phyloP scores from a whole-genome alignment of 2,329 filamentous ascomycete genomes.

The Paraconiothyrium brasiliense region DNA sequence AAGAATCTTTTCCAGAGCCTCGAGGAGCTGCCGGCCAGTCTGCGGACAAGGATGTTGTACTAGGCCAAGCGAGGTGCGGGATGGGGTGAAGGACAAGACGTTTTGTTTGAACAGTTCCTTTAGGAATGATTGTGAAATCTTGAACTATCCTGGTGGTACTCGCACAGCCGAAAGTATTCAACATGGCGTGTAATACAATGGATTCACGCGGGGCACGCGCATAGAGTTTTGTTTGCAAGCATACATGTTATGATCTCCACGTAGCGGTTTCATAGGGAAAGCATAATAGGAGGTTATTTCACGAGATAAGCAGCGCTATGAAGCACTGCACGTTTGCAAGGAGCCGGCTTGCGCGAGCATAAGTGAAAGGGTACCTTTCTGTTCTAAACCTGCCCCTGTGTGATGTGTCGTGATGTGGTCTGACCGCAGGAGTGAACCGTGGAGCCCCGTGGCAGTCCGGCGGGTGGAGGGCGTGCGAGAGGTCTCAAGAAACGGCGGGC shows the following conservation, averaged over 20 bases:
- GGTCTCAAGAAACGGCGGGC: background rate
- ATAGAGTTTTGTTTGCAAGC: conserved; percentile 12
- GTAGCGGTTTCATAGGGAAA: conserved; percentile 22
- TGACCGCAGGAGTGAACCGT: conserved; percentile 15
- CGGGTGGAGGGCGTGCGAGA: conserved; percentile 13
- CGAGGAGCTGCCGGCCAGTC: conserved; percentile 74
- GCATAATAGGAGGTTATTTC: conserved; percentile 20
- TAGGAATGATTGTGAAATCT: conserved; percentile 7
- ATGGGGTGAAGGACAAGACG: background rate
- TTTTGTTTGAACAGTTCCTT: background rate
- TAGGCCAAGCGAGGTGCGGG: conserved; percentile 29
- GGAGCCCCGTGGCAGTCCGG: conserved; percentile 16
- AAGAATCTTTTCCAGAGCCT: conserved; percentile 85
- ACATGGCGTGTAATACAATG: conserved; percentile 35
- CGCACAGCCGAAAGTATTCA: conserved; percentile 43
- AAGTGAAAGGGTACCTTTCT: conserved; percentile 8
- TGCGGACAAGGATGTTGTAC: conserved; percentile 60
- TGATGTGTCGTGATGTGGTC: background rate
- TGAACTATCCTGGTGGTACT: conserved; percentile 17
- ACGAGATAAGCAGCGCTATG: conserved; percentile 19
- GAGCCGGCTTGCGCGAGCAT: conserved; percentile 14
- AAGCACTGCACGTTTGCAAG: conserved; percentile 25
- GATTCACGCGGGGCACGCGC: conserved; percentile 22
- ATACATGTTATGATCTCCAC: conserved; percentile 16
- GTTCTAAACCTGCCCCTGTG: conserved; percentile 14